These are phyloP conservation scores for Gaeumannomyces sp. DNA, from an alignment of 2,329 filamentous ascomycete species.

Conservation along the genomic window DNA sequence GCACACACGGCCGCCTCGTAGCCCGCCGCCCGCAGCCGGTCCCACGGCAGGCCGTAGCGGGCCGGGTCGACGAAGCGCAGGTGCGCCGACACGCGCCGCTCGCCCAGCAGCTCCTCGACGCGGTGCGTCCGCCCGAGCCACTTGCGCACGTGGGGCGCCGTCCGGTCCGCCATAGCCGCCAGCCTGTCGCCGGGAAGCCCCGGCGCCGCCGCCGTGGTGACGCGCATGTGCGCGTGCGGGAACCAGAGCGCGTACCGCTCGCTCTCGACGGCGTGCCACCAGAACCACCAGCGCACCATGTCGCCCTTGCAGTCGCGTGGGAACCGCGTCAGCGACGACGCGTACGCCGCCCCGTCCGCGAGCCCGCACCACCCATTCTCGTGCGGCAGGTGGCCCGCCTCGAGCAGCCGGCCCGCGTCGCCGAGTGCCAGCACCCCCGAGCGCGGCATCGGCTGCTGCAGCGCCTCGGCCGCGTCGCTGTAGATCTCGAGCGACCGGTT, in stretches of 20 bases:
- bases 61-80: conserved; percentile 15
- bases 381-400: conserved; percentile 11
- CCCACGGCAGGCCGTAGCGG: conserved; percentile 12
- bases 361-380: conserved; percentile 16
- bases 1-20: conserved; percentile 13
- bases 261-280: conserved; percentile 16
- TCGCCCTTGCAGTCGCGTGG: conserved; percentile 11
- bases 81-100: conserved; percentile 10
- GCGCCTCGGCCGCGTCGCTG: conserved; percentile 12
- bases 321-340: conserved; percentile 15
- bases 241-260: conserved; percentile 17
- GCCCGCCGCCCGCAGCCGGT: conserved; percentile 10
- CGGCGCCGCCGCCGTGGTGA: not conserved
- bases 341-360: conserved; percentile 15
- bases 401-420: conserved; percentile 11
- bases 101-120: conserved; percentile 13
- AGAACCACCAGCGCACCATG: conserved; percentile 18
- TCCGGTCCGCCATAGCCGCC: conserved; percentile 7
- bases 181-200: not conserved
- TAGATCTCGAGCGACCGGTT: conserved; percentile 12
- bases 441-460: conserved; percentile 11
- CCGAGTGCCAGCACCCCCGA: conserved; percentile 11
- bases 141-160: conserved; percentile 11
- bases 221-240: conserved; percentile 14
- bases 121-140: conserved; percentile 15